Evolutionary conservation across 768 basidiomycete species (phyloP), one percentile per base, ranked within the genome.

Genomic region (Ramaria rubella): DNA sequence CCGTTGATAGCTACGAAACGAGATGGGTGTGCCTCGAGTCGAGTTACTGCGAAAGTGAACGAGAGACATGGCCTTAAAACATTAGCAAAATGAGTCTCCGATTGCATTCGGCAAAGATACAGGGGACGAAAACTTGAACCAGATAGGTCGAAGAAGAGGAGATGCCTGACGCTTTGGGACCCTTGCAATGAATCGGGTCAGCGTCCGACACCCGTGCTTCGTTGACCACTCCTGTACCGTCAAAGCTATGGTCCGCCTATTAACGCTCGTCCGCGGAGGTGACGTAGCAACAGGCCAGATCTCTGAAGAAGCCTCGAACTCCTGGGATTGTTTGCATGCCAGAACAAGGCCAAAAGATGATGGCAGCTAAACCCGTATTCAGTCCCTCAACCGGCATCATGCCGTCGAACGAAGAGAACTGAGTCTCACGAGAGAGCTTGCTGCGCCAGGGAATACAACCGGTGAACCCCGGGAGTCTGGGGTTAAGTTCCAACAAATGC

Each of bases 201-300:
- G n/a, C 23, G n/a, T 21, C 23, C 23, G 40, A 42, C n/a, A 19
- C n/a, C 23, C 40, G 40, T 24, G 46, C 46, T 48, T 48, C 26
- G 29, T 48, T 27, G 23, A 26, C 46, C 23, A 48, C 23, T 30
- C 17, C 17, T 15, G 27, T 27, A 48, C 27, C 5, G 38, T 42
- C n/a, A 42, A 11, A 48, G 46, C 3, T 2, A 48, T 48, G 23
- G 40, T 48, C 23, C n/a, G 44, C 23, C 44, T 23, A 45, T 21
- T 30, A 48, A 27, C 29, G 46, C 26, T 26, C 46, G 29, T 48
- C 46, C 46, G 46, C 46, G 46, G 46, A 48, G 46, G 46, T 48
- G 46, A 48, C 46, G 46, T 48, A 26, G 46, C 46, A 26, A 48
- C 46, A 48, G 46, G 29, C 46, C 3, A 15, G 46, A 11, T 30